phyloP scores from a whole-genome alignment of 371 early-diverging fungal genomes.

The Mucor irregularis region DNA sequence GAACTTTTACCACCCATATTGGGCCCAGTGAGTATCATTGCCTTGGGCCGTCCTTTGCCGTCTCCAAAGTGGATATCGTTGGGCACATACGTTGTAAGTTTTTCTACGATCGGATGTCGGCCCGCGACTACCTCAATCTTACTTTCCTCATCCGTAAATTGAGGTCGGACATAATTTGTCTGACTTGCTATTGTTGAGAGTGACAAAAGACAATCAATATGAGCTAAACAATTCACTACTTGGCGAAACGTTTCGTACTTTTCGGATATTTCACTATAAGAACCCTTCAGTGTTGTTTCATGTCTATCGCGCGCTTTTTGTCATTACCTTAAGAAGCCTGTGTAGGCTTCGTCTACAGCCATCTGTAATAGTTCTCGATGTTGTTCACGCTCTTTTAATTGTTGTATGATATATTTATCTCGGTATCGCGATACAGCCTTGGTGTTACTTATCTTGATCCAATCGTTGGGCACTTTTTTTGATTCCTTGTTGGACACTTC shows the following conservation, averaged over 20 bases:
- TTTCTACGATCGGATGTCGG: slow-evolving; percentile 67
- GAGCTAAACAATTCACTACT: slow-evolving; percentile 62
- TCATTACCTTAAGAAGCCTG: slow-evolving; percentile 42
- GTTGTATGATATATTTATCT: slow-evolving; percentile 64
- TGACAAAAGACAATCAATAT: slow-evolving; percentile 77
- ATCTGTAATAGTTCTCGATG: slow-evolving; percentile 64
- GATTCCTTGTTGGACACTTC: slow-evolving; percentile 60
- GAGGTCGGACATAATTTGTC: slow-evolving; percentile 75
- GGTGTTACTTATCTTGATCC: slow-evolving; percentile 81
- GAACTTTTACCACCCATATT: slow-evolving; percentile 91
- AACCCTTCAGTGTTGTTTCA: neutral
- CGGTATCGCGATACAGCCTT: slow-evolving; percentile 85
- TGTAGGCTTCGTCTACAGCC: slow-evolving; percentile 53
- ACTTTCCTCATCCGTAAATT: slow-evolving; percentile 23
- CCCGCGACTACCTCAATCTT: slow-evolving; percentile 52
- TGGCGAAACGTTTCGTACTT: slow-evolving; percentile 67
- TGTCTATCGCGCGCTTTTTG: neutral
- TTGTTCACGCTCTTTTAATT: slow-evolving; percentile 74
- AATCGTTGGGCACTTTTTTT: slow-evolving; percentile 64
- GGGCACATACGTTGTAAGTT: slow-evolving; percentile 56
- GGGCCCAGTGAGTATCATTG: slow-evolving; percentile 75
- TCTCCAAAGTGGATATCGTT: slow-evolving; percentile 65
- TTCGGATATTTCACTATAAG: slow-evolving; percentile 52
- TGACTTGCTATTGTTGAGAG: slow-evolving; percentile 64
- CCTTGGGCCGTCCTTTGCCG: slow-evolving; percentile 24